Evolutionary conservation across 345 rosid species (phyloP), one percentile per base, ranked within the genome.

Genomic region (Brassica cretica): DNA sequence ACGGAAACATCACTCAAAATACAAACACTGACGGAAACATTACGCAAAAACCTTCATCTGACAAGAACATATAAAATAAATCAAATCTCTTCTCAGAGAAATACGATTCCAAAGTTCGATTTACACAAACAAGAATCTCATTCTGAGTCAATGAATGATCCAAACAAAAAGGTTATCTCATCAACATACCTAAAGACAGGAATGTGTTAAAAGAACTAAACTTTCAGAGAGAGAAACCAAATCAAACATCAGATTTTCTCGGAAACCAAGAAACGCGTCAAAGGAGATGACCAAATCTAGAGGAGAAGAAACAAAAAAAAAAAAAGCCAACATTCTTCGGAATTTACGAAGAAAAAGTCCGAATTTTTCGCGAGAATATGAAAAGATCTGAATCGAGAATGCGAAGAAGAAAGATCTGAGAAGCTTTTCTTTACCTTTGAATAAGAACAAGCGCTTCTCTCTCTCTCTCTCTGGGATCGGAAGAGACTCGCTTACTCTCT

Each of bases 381-480:
- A 6, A 44, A 27, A 2, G 6, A 68, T 16, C 60, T 33, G 69
- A 79, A 72, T 56, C 68, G 51, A 25, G 73, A 72, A 78, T 66
- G 39, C 5, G 81, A 60, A 29, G 3, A 56, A 71, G 81, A 78
- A 55, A 78, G 81, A 78, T 72, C 76, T 72, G 78, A 61, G 18
- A 5, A 0, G 19, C 5, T n/a, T 30, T 30, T 56, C 11, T 33
- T 59, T 67, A 78, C 73, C 74, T 78, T 30, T 0, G 76, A 55
- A n/a, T 65, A 70, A 33, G 41, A 70, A 77, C 30, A 77, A 66
- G 68, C 29, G 59, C 65, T 68, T 70, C 59, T 77, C 74, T 70
- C 44, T 32, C 44, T 32, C 16, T 49, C 15, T 11, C 15, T 51
- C 56, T 51, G 8, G 15, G 53, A 41, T 70, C 60, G 81, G 29